phyloP scores from a whole-genome alignment of 305 asterid genomes.

The Fraxinus sp. region DNA sequence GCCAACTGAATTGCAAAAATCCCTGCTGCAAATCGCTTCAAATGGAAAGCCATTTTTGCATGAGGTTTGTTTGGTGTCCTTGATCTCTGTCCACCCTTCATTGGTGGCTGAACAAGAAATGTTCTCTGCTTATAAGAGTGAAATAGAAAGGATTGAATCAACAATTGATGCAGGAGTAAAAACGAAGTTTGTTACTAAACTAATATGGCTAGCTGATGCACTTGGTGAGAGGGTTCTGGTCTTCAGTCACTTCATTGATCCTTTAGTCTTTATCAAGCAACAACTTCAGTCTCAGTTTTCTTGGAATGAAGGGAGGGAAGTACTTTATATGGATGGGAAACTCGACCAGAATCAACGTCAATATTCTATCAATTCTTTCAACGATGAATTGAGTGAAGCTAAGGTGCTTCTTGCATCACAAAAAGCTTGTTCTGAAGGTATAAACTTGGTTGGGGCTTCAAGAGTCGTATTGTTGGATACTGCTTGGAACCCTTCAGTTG shows the following conservation, averaged over 20 bases:
- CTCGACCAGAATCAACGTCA: constrained; percentile 39
- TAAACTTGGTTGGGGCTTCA: constrained; percentile 68
- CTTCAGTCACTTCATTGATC: constrained; percentile 50
- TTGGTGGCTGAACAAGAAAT: constrained; percentile 34
- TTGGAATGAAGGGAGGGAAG: constrained; percentile 55
- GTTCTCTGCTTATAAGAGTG: constrained; percentile 23
- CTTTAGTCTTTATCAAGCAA: constrained; percentile 42
- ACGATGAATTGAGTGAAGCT: constrained; percentile 38
- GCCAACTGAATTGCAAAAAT: constrained; percentile 49
- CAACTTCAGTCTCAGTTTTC: constrained; percentile 33
- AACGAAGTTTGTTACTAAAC: constrained; percentile 45
- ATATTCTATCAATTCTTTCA: constrained; percentile 36
- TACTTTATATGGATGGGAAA: constrained; percentile 54
- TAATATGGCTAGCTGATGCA: constrained; percentile 36
- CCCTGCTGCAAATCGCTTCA: constrained; percentile 22
- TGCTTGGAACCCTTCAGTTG: constrained; percentile 68
- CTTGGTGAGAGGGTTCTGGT: constrained; percentile 55
- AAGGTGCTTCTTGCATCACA: constrained; percentile 67
- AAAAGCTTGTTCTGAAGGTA: constrained; percentile 67
- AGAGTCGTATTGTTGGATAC: constrained; percentile 74
- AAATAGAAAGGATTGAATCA: constrained; percentile 20
- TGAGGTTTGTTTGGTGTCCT: constrained; percentile 38
- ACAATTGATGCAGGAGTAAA: constrained; percentile 52
- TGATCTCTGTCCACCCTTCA: constrained; percentile 60
- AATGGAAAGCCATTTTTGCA: constrained; percentile 18